Conservation (phyloP, 306 rosid genomes). For the Betula pendula region DNA sequence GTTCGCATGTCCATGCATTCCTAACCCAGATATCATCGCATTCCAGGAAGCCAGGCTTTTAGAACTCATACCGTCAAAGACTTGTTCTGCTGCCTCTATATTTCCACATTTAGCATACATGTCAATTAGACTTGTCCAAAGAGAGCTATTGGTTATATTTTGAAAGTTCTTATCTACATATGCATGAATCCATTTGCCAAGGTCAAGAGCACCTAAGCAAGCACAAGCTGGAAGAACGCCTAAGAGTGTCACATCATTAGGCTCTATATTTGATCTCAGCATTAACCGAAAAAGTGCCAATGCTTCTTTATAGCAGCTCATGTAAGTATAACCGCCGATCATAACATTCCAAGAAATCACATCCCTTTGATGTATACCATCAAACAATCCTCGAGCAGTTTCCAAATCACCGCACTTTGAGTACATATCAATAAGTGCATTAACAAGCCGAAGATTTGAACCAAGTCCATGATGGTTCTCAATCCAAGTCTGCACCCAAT, state of each 20-base stretch:
- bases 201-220: conserved; percentile 77
- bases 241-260: conserved; percentile 84
- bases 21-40: conserved; percentile 80
- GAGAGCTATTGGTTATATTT: conserved; percentile 43
- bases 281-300: conserved; percentile 57
- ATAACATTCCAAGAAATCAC: conserved; percentile 86
- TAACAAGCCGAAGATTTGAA: conserved; percentile 54
- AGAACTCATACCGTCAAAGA: conserved; percentile 51
- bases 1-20: conserved; percentile 67
- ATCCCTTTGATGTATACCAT: conserved; percentile 55
- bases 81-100: conserved; percentile 61
- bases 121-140: conserved; percentile 69
- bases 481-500: conserved; percentile 61
- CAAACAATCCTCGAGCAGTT: conserved; percentile 63
- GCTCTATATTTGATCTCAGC: conserved; percentile 55
- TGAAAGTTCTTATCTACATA: conserved; percentile 56
- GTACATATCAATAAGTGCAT: conserved; percentile 76
- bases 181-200: conserved; percentile 90
- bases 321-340: conserved; percentile 68
- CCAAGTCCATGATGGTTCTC: conserved; percentile 40
- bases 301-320: conserved; percentile 58
- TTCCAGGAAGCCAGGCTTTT: conserved; percentile 75
- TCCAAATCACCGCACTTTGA: conserved; percentile 66
- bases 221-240: conserved; percentile 77
- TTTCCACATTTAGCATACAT: conserved; percentile 88